Evolutionary conservation across 2,329 filamentous ascomycete genomes (phyloP), one percentile per base, ranked within the genome.

Genomic region (Aspergillus amoenus): DNA sequence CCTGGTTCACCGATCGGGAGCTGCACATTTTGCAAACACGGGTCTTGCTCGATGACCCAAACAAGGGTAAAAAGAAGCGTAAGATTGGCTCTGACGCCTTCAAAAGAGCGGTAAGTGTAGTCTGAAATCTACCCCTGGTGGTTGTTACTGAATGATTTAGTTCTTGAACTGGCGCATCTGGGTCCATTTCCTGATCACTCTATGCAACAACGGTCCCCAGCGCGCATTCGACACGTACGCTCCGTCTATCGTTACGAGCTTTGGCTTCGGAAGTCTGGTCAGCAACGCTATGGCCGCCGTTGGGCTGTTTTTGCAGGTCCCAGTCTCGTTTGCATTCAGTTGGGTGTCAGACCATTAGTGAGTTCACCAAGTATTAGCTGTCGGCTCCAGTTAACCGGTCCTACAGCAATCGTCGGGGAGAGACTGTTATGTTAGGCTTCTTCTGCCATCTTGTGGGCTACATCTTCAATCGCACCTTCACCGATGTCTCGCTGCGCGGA

Each of bases 201-300:
- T 61, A 5, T 37, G 24, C 12, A 52, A 55, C 42, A 59, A 55
- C n/a, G 52, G 56, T 13, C 52, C 56, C 7, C 52, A 52, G 8
- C 56, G 52, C 15, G 56, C 52, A 7, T 55, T 59, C 21, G 56
- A 55, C 47, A 59, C 56, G 2, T 61, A 61, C 27, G 56, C 56
- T 7, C 58, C 58, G 13, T 58, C 56, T 5, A 58, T 61, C 11
- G 47, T 61, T n/a, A 58, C 49, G 9, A 56, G 56, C 5, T 61
- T 61, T 9, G 59, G 59, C 17, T 61, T 61, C 21, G 53, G 52
- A 3, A 44, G 21, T 27, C 32, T 61, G 0, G 27, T 41, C 12
- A 55, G 52, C n/a, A 61, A 61, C 15, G 59, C 59, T 2, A 22
- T 61, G 49, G 52, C 59, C 2, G 54, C 59, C 1, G 59, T 61